phyloP scores from a whole-genome alignment of 192 early-diverging fungal species.

The Coemansia sp. region DNA sequence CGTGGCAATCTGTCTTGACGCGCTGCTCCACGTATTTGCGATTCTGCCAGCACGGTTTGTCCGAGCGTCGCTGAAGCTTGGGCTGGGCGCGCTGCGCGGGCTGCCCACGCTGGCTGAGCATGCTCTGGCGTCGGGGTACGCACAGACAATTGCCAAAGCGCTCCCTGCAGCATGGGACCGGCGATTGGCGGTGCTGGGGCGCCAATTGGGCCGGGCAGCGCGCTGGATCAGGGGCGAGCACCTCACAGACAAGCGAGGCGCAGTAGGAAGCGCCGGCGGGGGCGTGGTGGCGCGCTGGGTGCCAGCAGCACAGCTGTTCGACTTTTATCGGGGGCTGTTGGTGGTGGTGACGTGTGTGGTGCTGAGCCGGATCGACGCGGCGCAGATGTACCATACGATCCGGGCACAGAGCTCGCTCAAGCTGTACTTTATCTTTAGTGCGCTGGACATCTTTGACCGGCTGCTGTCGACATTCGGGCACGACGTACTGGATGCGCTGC shows the following conservation, averaged over 20 bases:
- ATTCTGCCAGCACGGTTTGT: conserved; percentile 84
- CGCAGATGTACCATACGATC: conserved; percentile 88
- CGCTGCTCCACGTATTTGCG: conserved; percentile 92
- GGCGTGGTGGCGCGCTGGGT: conserved; percentile 45
- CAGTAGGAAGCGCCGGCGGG: too few species aligned
- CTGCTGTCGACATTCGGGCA: conserved; percentile 89
- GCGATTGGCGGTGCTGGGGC: conserved; percentile 9
- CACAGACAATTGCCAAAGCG: neutral
- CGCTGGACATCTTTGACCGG: conserved; percentile 90
- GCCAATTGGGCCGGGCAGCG: neutral
- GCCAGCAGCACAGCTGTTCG: conserved; percentile 78
- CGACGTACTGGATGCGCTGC: conserved; percentile 92
- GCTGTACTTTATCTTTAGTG: conserved; percentile 95
- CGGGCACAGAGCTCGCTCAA: conserved; percentile 95
- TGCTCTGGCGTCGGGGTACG: neutral
- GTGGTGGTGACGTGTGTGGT: conserved; percentile 68
- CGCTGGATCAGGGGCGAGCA: conserved; percentile 9
- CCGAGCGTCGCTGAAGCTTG: conserved; percentile 53
- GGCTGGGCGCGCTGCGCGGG: conserved; percentile 4
- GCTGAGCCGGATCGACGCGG: conserved; percentile 78
- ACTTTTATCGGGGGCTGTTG: conserved; percentile 83
- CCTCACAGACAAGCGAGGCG: too few species aligned
- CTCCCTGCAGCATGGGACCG: conserved; percentile 18
- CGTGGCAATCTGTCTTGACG: conserved; percentile 85
- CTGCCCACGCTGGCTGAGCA: conserved; percentile 9